Conservation (phyloP, 1,284 basidiomycete species). For the Naganishia albida region DNA sequence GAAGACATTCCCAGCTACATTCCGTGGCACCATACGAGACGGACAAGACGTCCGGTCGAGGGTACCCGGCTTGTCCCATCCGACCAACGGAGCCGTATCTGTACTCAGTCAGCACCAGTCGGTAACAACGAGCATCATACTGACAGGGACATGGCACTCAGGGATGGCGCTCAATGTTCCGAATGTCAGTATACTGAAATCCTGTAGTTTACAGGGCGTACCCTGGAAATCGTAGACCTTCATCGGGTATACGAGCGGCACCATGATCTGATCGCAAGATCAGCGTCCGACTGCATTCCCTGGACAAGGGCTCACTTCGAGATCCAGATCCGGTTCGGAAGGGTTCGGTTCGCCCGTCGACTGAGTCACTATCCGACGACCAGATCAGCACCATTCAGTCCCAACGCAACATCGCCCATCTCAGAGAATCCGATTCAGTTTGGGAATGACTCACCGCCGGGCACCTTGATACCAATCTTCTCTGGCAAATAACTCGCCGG, state of each 20-base stretch:
- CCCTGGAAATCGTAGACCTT: slow-evolving; percentile 22
- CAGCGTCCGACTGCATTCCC: neutral
- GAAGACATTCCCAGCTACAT: slow-evolving; percentile 14
- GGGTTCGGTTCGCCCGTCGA: slow-evolving; percentile 17
- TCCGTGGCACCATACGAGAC: slow-evolving; percentile 21
- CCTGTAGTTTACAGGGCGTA: neutral
- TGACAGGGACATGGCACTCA: slow-evolving; percentile 20
- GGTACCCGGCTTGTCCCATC: slow-evolving; percentile 1
- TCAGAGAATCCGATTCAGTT: too few species aligned
- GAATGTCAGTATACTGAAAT: neutral
- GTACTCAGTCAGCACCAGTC: neutral
- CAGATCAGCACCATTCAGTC: neutral
- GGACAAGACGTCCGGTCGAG: slow-evolving; percentile 18
- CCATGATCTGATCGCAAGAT: slow-evolving; percentile 8
- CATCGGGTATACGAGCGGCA: slow-evolving; percentile 23
- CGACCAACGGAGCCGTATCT: slow-evolving; percentile 12
- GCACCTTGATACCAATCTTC: slow-evolving; percentile 21
- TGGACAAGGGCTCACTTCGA: neutral
- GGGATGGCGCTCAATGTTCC: neutral
- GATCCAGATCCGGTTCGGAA: slow-evolving; percentile 23
- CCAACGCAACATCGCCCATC: too few species aligned
- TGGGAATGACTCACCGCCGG: slow-evolving; percentile 22
- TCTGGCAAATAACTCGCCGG: slow-evolving; percentile 8
- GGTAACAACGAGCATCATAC: neutral
- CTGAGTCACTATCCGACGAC: neutral